Evolutionary conservation across 805 yeast species (phyloP).

Genomic region (Candida maesae): DNA sequence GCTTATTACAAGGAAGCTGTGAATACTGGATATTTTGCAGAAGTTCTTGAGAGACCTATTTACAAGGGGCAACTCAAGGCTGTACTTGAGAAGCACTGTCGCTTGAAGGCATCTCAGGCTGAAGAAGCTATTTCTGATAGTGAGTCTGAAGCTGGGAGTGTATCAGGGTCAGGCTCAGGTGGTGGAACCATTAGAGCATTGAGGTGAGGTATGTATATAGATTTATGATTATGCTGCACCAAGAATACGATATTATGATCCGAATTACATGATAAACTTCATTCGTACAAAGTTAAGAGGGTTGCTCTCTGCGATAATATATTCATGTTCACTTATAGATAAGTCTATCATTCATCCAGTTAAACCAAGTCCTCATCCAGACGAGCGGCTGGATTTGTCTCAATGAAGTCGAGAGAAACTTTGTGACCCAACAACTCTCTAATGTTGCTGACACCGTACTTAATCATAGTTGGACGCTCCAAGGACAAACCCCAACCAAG

Average conservation of each 20-base stretch:
- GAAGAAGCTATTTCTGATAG: slow-evolving; percentile 30
- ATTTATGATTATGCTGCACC: too few species aligned
- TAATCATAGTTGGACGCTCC: slow-evolving; percentile 99
- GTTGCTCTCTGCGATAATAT: too few species aligned
- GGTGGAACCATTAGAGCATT: slow-evolving; percentile 1
- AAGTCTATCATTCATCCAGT: too few species aligned
- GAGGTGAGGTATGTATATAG: background rate
- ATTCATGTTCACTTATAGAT: too few species aligned
- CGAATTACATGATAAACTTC: too few species aligned
- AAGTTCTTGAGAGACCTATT: slow-evolving; percentile 71
- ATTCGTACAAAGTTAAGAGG: too few species aligned
- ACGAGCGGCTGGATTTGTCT: slow-evolving; percentile 96
- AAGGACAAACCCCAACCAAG: slow-evolving; percentile 96
- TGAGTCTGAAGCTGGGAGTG: slow-evolving; percentile 16
- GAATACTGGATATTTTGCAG: slow-evolving; percentile 45
- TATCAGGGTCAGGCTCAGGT: background rate
- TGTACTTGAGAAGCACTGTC: slow-evolving; percentile 25
- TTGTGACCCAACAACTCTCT: slow-evolving; percentile 97
- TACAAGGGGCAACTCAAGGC: slow-evolving; percentile 17
- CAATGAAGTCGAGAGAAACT: slow-evolving; percentile 90
- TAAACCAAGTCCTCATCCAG: slow-evolving; percentile 63
- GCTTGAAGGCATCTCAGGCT: slow-evolving; percentile 19
- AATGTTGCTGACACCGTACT: slow-evolving; percentile 91
- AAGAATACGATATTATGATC: too few species aligned
- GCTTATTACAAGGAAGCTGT: slow-evolving; percentile 68